Evolutionary conservation across 306 rosid species (phyloP).

Genomic region (Ormosia semicastrata): DNA sequence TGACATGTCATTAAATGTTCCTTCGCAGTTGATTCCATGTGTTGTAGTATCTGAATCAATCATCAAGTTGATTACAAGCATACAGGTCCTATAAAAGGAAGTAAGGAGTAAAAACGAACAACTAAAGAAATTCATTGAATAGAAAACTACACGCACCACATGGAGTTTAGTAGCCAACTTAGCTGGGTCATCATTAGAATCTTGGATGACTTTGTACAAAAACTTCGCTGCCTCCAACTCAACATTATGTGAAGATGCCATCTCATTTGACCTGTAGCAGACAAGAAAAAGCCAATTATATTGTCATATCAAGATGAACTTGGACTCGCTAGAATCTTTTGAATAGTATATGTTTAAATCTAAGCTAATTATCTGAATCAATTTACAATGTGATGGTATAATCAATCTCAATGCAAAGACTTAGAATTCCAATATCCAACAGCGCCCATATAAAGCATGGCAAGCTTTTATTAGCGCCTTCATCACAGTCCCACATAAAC

Average conservation of each 20-base stretch:
- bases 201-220: conserved; percentile 95
- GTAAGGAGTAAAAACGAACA: neutral
- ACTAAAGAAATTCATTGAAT: neutral
- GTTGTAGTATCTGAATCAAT: conserved; percentile 79
- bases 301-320: neutral
- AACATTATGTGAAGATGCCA: conserved; percentile 80
- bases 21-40: conserved; percentile 97
- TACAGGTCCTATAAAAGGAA: neutral
- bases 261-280: conserved; percentile 44
- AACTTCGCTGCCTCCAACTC: conserved; percentile 99
- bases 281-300: conserved; percentile 20
- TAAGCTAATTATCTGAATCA: neutral
- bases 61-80: conserved; percentile 11
- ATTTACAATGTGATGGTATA: neutral
- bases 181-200: conserved; percentile 93
- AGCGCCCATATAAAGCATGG: neutral
- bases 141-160: conserved; percentile 66
- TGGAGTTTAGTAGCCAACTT: conserved; percentile 92
- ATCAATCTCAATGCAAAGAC: neutral
- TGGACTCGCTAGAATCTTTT: neutral
- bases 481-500: neutral
- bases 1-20: conserved; percentile 97
- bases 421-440: neutral
- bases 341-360: neutral
- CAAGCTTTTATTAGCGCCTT: neutral